Conservation (phyloP, 495 filamentous ascomycete species). For the Bryoglossum gracile region DNA sequence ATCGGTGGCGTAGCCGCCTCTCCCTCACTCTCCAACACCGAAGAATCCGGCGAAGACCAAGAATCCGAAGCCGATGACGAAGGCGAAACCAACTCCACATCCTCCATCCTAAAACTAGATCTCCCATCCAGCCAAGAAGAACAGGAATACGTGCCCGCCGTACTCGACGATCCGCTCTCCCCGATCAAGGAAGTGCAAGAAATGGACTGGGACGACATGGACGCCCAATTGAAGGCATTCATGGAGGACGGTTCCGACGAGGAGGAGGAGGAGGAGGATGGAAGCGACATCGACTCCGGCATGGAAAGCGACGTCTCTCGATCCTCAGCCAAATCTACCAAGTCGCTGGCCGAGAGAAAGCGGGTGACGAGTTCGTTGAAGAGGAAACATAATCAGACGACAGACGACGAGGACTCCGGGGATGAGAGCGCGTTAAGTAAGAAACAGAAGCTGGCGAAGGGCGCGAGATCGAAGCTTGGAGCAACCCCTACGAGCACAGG, state of each 20-base stretch:
- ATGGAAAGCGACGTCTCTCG: conserved; percentile 15
- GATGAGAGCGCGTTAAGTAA: conserved; percentile 28
- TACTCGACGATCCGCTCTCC: conserved; percentile 40
- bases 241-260: conserved; percentile 59
- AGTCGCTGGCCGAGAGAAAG: conserved; percentile 6
- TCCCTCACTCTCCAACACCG: conserved; percentile 9
- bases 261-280: conserved; percentile 60
- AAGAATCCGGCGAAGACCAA: conserved; percentile 27
- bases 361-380: conserved; percentile 35
- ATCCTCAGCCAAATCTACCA: no score
- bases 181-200: conserved; percentile 49
- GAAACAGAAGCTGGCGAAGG: conserved; percentile 30
- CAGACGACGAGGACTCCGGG: conserved; percentile 30
- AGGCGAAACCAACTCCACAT: conserved; percentile 42
- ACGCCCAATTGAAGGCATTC: conserved; percentile 44
- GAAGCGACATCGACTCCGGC: conserved; percentile 24
- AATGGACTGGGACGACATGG: no score
- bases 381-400: conserved; percentile 20
- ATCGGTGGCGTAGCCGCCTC: conserved; percentile 21
- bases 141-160: conserved; percentile 37
- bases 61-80: conserved; percentile 34
- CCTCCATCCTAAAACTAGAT: conserved; percentile 43
- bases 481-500: conserved; percentile 30
- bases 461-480: conserved; percentile 31
- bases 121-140: conserved; percentile 34